These are phyloP conservation scores for Colletotrichum ledebouriae DNA, from an alignment of 2,329 filamentous ascomycete species.

Conservation along the genomic window DNA sequence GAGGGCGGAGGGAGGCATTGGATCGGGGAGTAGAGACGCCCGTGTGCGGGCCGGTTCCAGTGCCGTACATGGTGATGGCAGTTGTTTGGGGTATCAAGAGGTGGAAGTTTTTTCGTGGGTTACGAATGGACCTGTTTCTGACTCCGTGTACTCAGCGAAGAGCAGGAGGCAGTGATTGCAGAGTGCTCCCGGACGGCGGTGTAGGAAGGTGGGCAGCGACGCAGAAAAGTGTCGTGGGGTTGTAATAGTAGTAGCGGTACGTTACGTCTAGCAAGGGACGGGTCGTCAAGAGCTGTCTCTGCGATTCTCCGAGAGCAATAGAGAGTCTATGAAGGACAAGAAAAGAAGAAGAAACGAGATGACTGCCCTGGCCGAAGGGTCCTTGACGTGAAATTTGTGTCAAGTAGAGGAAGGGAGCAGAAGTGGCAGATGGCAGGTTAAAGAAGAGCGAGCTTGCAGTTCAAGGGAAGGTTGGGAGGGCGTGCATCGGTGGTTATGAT, in stretches of 20 bases:
- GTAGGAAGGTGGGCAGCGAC: conserved; percentile 5
- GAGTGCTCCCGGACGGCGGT: conserved; percentile 36
- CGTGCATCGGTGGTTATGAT: conserved; percentile 31
- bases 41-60: conserved; percentile 87
- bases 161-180: conserved; percentile 51
- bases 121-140: conserved; percentile 41
- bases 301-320: conserved; percentile 38
- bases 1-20: conserved; percentile 89
- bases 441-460: conserved; percentile 33
- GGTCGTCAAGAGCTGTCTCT: conserved; percentile 38
- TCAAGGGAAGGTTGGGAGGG: conserved; percentile 40
- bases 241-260: conserved; percentile 10
- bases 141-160: conserved; percentile 57
- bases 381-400: conserved; percentile 36
- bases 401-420: neutral
- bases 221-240: conserved; percentile 12
- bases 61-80: conserved; percentile 82
- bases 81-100: conserved; percentile 57
- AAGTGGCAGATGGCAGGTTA: conserved; percentile 42
- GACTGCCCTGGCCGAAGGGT: conserved; percentile 37
- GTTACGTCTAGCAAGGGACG: neutral
- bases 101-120: conserved; percentile 38
- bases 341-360: conserved; percentile 41
- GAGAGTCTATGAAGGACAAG: conserved; percentile 42
- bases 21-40: conserved; percentile 97